Evolutionary conservation across 306 rosid species (phyloP), one percentile per base, ranked within the genome.

Genomic region (Sophora flavescens): DNA sequence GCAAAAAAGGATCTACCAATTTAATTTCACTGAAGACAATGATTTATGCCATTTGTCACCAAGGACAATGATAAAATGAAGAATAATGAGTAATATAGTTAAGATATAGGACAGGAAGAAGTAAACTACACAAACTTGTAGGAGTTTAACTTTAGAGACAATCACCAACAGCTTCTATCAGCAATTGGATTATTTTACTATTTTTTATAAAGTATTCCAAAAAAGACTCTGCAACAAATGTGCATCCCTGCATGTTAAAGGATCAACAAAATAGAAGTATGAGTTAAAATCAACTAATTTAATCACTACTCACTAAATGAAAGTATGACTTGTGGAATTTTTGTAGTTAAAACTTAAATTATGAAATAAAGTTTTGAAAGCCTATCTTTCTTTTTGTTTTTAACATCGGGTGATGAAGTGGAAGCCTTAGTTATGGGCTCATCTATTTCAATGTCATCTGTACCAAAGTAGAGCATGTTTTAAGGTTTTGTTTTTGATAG

Each of bases 81-180:
- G 64, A 75, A 79, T 11, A 53, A 39, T 30, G 53, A 26, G 18
- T 26, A 8, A 22, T n/a, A 45, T 51, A 36, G 38, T 56, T 45
- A 57, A 62, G 28, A 59, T 14, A 76, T 14, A 28, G 54, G 52
- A 41, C 38, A 63, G 26, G 63, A 32, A 74, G n/a, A n/a, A n/a
- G n/a, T n/a, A n/a, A n/a, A n/a, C n/a, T n/a, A n/a, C 59, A 54
- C 28, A 61, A 73, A 53, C 33, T 14, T 33, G 39, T 5, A 61
- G 58, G 54, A 56, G 70, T 75, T 76, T n/a, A 65, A 32, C 14
- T 30, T 39, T 12, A 80, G 51, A 61, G 51, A 68, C 7, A 66
- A 87, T 85, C 80, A 95, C 97, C 98, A 63, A 95, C 82, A 67
- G 98, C 97, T 67, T 95, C 97, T 80, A 92, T 87, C 57, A 92